Evolutionary conservation across 1,284 basidiomycete genomes (phyloP).

Genomic region (Pseudozyma sp.): DNA sequence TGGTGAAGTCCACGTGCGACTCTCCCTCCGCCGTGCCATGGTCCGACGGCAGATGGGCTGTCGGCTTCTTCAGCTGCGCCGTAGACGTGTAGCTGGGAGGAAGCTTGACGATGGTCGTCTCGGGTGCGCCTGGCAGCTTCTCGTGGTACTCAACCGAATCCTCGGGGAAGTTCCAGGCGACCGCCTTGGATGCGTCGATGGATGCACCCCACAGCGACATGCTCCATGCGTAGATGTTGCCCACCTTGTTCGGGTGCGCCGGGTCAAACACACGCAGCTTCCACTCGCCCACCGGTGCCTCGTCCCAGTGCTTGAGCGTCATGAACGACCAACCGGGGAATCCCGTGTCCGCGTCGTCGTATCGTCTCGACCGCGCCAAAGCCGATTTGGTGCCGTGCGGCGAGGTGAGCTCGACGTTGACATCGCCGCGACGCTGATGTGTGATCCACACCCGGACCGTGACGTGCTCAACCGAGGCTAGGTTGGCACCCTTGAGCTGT

Average conservation of each 20-base stretch:
- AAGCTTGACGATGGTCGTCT: constrained; percentile 53
- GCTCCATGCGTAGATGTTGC: constrained; percentile 89
- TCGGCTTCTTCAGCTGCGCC: constrained; percentile 76
- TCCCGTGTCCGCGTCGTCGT: constrained; percentile 79
- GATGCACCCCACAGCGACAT: constrained; percentile 94
- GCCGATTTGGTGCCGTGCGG: constrained; percentile 88
- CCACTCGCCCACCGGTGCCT: constrained; percentile 93
- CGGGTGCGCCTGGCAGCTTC: constrained; percentile 73
- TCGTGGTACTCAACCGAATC: constrained; percentile 60
- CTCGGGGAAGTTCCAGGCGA: constrained; percentile 64
- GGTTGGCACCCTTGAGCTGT: constrained; percentile 80
- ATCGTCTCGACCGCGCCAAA: constrained; percentile 79
- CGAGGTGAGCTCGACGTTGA: constrained; percentile 88
- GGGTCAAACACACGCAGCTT: constrained; percentile 84
- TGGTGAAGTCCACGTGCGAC: constrained; percentile 67
- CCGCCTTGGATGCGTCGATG: constrained; percentile 78
- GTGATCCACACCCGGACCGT: constrained; percentile 93
- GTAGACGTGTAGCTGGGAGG: constrained; percentile 69
- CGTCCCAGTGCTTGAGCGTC: constrained; percentile 98
- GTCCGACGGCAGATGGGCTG: constrained; percentile 84
- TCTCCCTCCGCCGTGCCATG: constrained; percentile 74
- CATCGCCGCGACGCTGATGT: constrained; percentile 87
- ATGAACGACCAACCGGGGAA: constrained; percentile 97
- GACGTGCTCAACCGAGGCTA: constrained; percentile 90
- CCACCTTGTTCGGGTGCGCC: constrained; percentile 73